phyloP scores from a whole-genome alignment of 2,329 filamentous ascomycete species.

The Acephala macrosclerotiorum region DNA sequence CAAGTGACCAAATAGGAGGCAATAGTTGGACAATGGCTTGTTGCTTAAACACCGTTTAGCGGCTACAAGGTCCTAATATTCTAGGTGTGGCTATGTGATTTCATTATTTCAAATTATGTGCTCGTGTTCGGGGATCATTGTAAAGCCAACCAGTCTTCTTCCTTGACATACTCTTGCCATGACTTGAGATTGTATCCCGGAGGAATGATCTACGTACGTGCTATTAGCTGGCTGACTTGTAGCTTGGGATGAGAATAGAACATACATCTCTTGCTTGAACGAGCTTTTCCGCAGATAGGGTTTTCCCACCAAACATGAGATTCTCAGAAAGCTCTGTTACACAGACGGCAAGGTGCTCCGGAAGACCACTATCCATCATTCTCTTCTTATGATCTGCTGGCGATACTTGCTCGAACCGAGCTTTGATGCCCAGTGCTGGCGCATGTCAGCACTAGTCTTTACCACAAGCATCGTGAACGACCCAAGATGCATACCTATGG shows the following conservation, averaged over 20 bases:
- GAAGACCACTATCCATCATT: background rate
- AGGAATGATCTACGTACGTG: constrained; percentile 1
- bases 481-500: background rate
- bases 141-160: background rate
- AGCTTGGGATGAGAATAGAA: background rate
- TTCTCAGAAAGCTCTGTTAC: background rate
- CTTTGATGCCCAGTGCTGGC: background rate
- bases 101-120: background rate
- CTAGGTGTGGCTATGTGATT: background rate
- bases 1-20: background rate
- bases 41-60: background rate
- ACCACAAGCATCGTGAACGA: background rate
- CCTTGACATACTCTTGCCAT: constrained; percentile 3
- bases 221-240: background rate
- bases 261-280: background rate
- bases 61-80: background rate
- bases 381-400: constrained; percentile 2
- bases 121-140: constrained; percentile 1
- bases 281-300: background rate
- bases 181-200: constrained; percentile 7
- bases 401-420: background rate
- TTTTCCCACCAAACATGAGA: background rate
- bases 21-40: background rate
- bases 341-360: background rate
- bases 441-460: background rate